Conservation (phyloP, 352 stramenopile species). For the Thraustochytrium sp. region DNA sequence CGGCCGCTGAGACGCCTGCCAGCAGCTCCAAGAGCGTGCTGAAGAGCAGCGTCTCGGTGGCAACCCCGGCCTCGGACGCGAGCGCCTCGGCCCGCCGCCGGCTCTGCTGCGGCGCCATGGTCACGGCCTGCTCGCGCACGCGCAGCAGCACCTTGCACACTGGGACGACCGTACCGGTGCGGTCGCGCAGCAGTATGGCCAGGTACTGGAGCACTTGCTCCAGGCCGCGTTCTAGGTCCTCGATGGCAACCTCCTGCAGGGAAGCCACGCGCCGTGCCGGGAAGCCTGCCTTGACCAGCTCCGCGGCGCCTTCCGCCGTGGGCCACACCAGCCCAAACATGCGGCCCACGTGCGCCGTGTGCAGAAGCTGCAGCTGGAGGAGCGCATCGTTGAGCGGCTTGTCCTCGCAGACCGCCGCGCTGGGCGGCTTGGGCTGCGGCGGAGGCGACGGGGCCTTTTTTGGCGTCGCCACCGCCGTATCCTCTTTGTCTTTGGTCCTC, state of each 20-base stretch:
- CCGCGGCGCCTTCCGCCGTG: not conserved
- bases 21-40: slow-evolving; percentile 4
- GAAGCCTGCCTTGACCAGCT: not conserved
- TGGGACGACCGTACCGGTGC: not conserved
- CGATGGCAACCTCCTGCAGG: not conserved
- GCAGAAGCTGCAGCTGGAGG: slow-evolving; percentile 21
- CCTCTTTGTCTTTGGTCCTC: no score
- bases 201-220: slow-evolving; percentile 4
- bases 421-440: not conserved
- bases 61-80: not conserved
- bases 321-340: not conserved
- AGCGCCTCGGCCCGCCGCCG: not conserved
- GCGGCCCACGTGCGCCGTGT: not conserved
- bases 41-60: not conserved
- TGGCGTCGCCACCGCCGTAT: no score
- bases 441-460: not conserved
- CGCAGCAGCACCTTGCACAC: slow-evolving; percentile 1
- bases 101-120: not conserved
- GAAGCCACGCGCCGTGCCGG: not conserved
- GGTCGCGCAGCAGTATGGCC: not conserved
- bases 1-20: not conserved
- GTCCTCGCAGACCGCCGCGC: not conserved
- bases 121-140: not conserved
- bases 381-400: not conserved
- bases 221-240: slow-evolving; percentile 1